Percentiles rank a stretch among this genome's conserved stretches.
These are phyloP conservation scores for Trichoderma endophyticum DNA, from an alignment of 2,329 filamentous ascomycete genomes.

Conservation along the genomic window DNA sequence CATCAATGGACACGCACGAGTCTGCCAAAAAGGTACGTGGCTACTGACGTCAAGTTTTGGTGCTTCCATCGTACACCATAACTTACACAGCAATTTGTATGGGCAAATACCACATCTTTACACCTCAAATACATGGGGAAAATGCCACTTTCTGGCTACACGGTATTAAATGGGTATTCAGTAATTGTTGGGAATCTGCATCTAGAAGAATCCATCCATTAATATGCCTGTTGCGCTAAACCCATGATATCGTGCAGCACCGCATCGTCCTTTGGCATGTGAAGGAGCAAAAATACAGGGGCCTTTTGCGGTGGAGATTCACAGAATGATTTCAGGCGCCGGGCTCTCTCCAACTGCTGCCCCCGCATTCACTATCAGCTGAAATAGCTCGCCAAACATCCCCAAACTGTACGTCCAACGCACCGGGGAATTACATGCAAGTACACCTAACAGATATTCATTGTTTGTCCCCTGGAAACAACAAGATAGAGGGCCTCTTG, in stretches of 20 bases:
- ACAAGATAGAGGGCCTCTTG: background rate
- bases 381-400: background rate
- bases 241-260: background rate
- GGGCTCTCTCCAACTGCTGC: background rate
- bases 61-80: background rate
- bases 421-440: background rate
- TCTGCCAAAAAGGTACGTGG: background rate
- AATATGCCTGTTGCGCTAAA: background rate
- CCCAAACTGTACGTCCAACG: background rate
- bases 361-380: constrained; percentile 4
- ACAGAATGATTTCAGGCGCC: background rate
- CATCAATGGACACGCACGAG: background rate
- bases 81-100: background rate
- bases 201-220: background rate
- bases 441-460: background rate
- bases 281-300: background rate
- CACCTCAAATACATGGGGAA: background rate
- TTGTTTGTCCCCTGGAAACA: background rate
- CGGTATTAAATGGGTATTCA: background rate
- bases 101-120: background rate
- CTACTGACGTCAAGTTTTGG: background rate
- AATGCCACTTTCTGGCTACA: background rate
- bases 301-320: background rate
- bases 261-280: background rate
- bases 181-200: background rate